Conservation (phyloP, 345 rosid species). For the Lepidium didymum region DNA sequence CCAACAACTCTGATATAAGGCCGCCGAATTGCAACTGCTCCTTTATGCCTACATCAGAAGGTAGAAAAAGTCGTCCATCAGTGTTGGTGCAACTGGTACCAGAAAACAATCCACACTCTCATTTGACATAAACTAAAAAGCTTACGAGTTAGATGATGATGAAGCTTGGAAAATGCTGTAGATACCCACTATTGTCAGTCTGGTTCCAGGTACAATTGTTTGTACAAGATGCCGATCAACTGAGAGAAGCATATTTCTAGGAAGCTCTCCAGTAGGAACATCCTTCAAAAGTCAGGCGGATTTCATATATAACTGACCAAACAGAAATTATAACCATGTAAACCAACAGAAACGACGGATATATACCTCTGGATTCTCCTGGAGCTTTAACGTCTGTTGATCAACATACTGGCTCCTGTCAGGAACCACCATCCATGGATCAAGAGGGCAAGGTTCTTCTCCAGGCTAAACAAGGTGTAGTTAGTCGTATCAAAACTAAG, state of each 20-base stretch:
- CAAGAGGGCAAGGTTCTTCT: constrained; percentile 90
- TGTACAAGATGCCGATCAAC: constrained; percentile 90
- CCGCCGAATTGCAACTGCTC: constrained; percentile 92
- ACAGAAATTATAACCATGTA: neutral
- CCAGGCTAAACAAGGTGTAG: constrained; percentile 47
- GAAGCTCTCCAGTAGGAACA: constrained; percentile 99
- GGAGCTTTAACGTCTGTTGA: constrained; percentile 91
- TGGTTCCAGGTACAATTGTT: constrained; percentile 83
- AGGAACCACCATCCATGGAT: constrained; percentile 96
- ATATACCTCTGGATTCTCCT: constrained; percentile 91
- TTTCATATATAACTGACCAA: neutral
- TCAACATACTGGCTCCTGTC: constrained; percentile 93
- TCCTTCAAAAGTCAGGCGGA: constrained; percentile 42
- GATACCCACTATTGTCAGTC: constrained; percentile 89
- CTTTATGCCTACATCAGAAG: constrained; percentile 55
- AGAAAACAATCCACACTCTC: neutral
- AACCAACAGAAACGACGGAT: neutral
- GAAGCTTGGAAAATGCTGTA: constrained; percentile 90
- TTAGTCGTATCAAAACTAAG: neutral
- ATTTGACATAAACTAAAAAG: neutral
- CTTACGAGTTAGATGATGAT: constrained; percentile 67
- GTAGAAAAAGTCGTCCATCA: neutral
- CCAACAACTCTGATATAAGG: constrained; percentile 93
- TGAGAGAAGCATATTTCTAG: constrained; percentile 93
- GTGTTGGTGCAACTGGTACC: neutral